Evolutionary conservation across 352 stramenopile genomes (phyloP), one percentile per base, ranked within the genome.

Genomic region (Pythium brachiatum): DNA sequence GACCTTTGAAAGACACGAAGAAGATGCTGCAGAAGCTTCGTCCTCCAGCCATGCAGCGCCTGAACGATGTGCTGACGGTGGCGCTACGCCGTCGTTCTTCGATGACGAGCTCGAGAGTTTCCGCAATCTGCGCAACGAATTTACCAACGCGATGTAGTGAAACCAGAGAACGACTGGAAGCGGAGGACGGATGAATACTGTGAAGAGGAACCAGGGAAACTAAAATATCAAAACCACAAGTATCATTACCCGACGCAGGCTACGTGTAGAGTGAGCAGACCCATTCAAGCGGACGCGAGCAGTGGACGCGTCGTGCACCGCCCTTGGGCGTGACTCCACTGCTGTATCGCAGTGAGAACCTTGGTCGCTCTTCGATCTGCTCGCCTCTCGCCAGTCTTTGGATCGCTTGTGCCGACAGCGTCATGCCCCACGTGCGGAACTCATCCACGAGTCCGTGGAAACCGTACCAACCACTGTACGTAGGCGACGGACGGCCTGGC

Each of bases 31-130:
- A 13, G 41, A 25, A 20, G 20, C 41, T 2, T 26, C 18, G 13
- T 48, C 41, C 7, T 18, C 41, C n/a, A 48, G 20, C 11, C 2
- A 48, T 7, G 7, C 7, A 27, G 41, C 41, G 1, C 5, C 18
- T 11, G 20, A 20, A 5, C 18, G 20, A 48, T 27, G 18, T 16
- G 26, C 41, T 5, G 41, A 48, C 7, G 41, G 53, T 12, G 16
- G 46, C 3, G 29, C 38, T 0, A 47, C 31, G 15, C 31, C 58
- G 16, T 60, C 60, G 15, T 62, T 83, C n/a, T 90, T 90, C 54
- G 83, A 92, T 53, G 83, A 92, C n/a, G 83, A 92, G 44, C 77
- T 92, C 9, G 83, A 81, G 52, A 75, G 72, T 32, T 92, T 90
- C 44, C 83, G 83, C 38, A 81, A 47, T 31, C 60, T 92, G 16